Evolutionary conservation across 805 yeast genomes (phyloP).

Genomic region (Yarrowia bubula): DNA sequence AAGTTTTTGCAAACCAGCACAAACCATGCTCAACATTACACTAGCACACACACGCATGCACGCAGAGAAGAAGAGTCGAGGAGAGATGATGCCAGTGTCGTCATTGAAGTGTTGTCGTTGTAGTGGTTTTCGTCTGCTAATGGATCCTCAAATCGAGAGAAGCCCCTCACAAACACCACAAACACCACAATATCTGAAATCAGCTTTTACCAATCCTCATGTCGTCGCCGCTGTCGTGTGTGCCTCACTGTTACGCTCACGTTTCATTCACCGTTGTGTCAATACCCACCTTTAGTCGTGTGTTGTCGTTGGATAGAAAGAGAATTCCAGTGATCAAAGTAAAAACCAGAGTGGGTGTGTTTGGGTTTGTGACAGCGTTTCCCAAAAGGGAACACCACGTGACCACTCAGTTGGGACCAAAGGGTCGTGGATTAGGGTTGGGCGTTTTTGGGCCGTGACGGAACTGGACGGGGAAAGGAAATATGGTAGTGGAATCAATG

Average conservation of each 20-base stretch:
- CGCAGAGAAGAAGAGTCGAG: background rate
- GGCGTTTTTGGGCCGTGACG: background rate
- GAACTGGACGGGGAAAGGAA: background rate
- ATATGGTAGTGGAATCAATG: background rate
- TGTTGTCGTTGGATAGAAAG: conserved; percentile 28
- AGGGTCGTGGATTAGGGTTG: background rate
- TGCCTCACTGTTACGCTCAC: conserved; percentile 20
- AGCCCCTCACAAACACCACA: background rate
- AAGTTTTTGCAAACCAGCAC: background rate
- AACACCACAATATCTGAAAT: background rate
- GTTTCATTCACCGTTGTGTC: conserved; percentile 8
- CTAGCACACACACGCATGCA: background rate
- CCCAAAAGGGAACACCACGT: conserved; percentile 21
- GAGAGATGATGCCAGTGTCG: background rate
- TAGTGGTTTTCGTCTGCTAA: background rate
- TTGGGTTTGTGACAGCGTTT: conserved; percentile 26
- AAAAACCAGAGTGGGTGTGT: conserved; percentile 27
- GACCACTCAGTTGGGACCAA: background rate
- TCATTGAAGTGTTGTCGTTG: background rate
- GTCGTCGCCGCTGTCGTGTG: conserved; percentile 1
- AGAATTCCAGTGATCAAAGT: conserved; percentile 26
- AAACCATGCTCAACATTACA: background rate
- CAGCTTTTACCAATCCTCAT: conserved; percentile 7
- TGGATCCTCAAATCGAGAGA: background rate
- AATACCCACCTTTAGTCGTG: conserved; percentile 26